Evolutionary conservation across 208 protist genomes (phyloP).

Genomic region (Hexamita inflata): DNA sequence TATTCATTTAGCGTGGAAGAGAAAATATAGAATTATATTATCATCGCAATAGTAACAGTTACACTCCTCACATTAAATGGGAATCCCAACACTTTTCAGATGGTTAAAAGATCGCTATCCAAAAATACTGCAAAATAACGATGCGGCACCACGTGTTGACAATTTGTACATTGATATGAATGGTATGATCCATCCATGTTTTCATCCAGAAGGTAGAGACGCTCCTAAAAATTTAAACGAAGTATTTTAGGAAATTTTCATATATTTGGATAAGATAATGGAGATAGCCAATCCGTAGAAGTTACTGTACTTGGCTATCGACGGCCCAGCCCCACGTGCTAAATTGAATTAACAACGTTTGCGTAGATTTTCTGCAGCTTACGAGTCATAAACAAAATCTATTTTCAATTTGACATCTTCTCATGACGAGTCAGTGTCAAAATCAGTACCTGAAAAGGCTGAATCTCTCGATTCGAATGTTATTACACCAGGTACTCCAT

Average conservation of each 20-base stretch:
- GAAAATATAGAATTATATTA: too few relatives aligned
- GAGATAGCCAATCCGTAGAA: constrained; percentile 74
- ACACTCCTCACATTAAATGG: not conserved
- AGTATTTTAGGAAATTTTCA: constrained; percentile 78
- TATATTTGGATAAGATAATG: constrained; percentile 86
- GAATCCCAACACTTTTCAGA: constrained; percentile 7
- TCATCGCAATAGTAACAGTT: too few relatives aligned
- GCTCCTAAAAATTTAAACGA: constrained; percentile 64
- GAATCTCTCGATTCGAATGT: constrained; percentile 86
- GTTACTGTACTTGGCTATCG: constrained; percentile 84
- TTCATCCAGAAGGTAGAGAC: constrained; percentile 75
- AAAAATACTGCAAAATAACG: not conserved
- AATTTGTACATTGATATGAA: constrained; percentile 99
- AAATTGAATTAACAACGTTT: constrained; percentile 99
- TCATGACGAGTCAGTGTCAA: not conserved
- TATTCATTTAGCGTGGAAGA: too few relatives aligned
- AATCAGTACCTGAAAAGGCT: constrained; percentile 39
- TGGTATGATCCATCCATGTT: constrained; percentile 96
- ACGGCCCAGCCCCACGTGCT: constrained; percentile 69
- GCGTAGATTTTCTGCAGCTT: constrained; percentile 77
- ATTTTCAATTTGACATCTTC: constrained; percentile 33
- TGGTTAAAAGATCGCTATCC: not conserved
- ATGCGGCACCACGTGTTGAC: constrained; percentile 56
- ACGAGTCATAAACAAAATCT: constrained; percentile 61
- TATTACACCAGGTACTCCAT: constrained; percentile 95